Percentiles rank a stretch among this genome's conserved stretches.
Conservation (phyloP, 2,329 filamentous ascomycete genomes). For the Colletotrichum sp. region DNA sequence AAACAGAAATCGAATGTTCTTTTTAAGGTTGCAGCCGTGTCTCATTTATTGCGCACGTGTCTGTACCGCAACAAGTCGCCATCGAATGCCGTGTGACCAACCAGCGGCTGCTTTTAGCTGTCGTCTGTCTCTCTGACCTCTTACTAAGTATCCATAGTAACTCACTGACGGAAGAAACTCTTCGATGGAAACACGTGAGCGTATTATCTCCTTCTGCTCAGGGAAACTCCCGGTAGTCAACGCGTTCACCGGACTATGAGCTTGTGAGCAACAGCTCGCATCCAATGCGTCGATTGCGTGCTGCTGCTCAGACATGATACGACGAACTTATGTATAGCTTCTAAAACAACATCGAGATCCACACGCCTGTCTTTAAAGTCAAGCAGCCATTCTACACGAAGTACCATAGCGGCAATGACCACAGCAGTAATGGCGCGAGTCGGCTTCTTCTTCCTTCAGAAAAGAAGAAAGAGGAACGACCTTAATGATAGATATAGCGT, state of each 20-base stretch:
- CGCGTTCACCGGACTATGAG: background rate
- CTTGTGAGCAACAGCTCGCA: background rate
- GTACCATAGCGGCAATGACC: background rate
- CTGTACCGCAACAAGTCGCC: background rate
- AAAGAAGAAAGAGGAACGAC: background rate
- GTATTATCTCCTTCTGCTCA: background rate
- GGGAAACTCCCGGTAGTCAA: background rate
- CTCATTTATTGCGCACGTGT: background rate
- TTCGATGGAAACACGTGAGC: background rate
- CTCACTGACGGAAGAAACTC: background rate
- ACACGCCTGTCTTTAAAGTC: background rate
- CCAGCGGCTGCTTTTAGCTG: background rate
- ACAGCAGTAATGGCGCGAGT: background rate
- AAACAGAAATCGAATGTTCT: background rate
- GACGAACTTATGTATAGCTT: background rate
- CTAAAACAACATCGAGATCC: background rate
- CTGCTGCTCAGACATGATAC: background rate
- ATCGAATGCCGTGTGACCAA: background rate
- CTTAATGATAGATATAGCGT: rapidly evolving
- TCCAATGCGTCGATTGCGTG: background rate
- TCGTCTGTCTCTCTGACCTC: background rate
- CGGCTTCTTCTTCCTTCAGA: background rate
- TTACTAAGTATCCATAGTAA: background rate
- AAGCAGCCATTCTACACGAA: background rate
- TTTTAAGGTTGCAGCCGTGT: too few relatives aligned